phyloP scores from a whole-genome alignment of 2,329 filamentous ascomycete species.

The Thelonectria blattea region DNA sequence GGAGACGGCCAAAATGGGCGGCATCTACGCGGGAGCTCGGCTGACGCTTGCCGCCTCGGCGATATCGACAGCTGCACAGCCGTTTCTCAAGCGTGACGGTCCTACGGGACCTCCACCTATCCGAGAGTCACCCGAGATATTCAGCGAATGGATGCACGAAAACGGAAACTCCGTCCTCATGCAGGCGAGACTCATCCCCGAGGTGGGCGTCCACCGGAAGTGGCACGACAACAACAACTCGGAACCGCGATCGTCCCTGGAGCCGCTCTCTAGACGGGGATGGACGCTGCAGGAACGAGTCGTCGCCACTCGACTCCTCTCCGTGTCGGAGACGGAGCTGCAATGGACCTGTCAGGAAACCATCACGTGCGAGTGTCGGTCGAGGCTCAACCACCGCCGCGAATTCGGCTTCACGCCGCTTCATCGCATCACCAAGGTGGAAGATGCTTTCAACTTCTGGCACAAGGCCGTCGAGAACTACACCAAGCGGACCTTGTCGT shows the following conservation, averaged over 20 bases:
- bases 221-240: conserved; percentile 11
- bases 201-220: conserved; percentile 27
- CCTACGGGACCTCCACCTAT: not conserved
- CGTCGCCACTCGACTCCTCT: conserved; percentile 23
- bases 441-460: conserved; percentile 37
- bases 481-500: conserved; percentile 31
- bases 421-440: conserved; percentile 17
- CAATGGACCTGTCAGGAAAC: conserved; percentile 27
- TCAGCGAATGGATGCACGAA: not conserved
- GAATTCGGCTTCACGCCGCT: conserved; percentile 30
- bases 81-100: not conserved
- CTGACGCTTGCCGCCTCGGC: conserved; percentile 29
- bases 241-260: conserved; percentile 17
- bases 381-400: conserved; percentile 31
- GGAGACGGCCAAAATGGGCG: conserved; percentile 26
- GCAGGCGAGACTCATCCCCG: conserved; percentile 15
- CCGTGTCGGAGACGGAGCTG: conserved; percentile 25
- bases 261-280: conserved; percentile 24
- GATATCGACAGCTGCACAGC: conserved; percentile 15
- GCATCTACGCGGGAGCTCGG: conserved; percentile 24
- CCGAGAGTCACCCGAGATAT: not conserved
- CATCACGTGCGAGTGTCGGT: conserved; percentile 36
- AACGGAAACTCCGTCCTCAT: not conserved
- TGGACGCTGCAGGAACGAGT: conserved; percentile 32
- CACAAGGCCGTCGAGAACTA: conserved; percentile 40